These are phyloP conservation scores for Boehmeria nivea DNA, from an alignment of 306 rosid genomes.

Conservation along the genomic window DNA sequence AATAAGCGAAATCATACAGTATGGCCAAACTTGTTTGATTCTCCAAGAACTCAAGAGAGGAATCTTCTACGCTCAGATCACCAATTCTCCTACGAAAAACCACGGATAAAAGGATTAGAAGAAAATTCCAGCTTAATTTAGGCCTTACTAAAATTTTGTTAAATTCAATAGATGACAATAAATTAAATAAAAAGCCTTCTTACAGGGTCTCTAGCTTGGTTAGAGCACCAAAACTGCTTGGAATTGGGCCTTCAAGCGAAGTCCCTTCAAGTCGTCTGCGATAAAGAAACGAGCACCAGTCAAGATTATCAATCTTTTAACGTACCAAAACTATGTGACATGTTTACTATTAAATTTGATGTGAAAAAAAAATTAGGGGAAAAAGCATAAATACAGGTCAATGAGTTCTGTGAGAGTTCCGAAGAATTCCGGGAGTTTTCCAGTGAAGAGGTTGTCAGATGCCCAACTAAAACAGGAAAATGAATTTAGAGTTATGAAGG, in stretches of 20 bases:
- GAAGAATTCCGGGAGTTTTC: constrained; percentile 32
- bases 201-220: constrained; percentile 29
- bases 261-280: constrained; percentile 38
- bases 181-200: neutral
- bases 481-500: neutral
- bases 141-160: too few relatives aligned
- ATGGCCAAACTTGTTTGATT: constrained; percentile 30
- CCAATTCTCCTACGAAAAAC: constrained; percentile 29
- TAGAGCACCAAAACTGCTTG: constrained; percentile 25
- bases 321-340: neutral
- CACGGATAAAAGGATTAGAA: neutral
- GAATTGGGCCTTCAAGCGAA: constrained; percentile 39
- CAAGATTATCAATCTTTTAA: neutral
- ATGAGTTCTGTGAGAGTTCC: constrained; percentile 27
- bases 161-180: too few relatives aligned
- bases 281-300: neutral
- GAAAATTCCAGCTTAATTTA: neutral
- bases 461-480: constrained; percentile 30
- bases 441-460: constrained; percentile 38
- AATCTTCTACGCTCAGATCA: constrained; percentile 28
- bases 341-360: neutral
- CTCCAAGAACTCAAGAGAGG: constrained; percentile 28
- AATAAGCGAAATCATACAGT: constrained; percentile 19
- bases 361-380: neutral
- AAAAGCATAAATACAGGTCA: constrained; percentile 27